Evolutionary conservation across 1,139 yeast species (phyloP).

Genomic region (Meyerozyma smithsonii): DNA sequence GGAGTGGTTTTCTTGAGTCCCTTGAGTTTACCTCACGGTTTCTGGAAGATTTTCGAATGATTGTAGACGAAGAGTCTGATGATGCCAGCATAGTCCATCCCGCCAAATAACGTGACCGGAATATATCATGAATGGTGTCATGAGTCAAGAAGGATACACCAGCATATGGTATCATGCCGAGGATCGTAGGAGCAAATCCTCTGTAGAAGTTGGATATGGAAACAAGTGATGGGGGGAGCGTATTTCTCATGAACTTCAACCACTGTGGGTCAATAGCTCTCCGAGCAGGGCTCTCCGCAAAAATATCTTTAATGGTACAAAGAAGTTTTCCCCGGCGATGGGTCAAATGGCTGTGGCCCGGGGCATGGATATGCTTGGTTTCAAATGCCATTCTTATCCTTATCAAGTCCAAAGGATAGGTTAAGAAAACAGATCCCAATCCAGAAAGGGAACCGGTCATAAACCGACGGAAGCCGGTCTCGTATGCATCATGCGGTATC

Average conservation of each 20-base stretch:
- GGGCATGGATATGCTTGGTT: conserved; percentile 43
- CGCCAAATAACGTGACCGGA: conserved; percentile 54
- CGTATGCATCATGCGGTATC: conserved; percentile 70
- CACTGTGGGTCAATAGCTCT: conserved; percentile 31
- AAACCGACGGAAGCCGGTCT: conserved; percentile 75
- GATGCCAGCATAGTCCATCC: conserved; percentile 47
- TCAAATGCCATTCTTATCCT: conserved; percentile 91
- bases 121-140: conserved; percentile 81
- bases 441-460: conserved; percentile 91
- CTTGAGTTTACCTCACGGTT: conserved; percentile 31
- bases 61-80: conserved; percentile 8
- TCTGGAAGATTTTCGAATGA: conserved; percentile 10
- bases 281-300: conserved; percentile 55
- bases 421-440: conserved; percentile 76
- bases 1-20: conserved; percentile 61
- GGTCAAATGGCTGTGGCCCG: conserved; percentile 18
- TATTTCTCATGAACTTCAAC: conserved; percentile 31
- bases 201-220: conserved; percentile 74
- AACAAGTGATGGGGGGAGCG: conserved; percentile 32
- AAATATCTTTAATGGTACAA: conserved; percentile 52
- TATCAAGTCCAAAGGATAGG: conserved; percentile 88
- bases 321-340: conserved; percentile 47
- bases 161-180: conserved; percentile 97
- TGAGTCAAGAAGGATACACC: conserved; percentile 96
- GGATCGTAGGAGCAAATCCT: conserved; percentile 89